Evolutionary conservation across 164 flowering plant genomes (phyloP), one percentile per base, ranked within the genome.

Genomic region (Annona cherimola): DNA sequence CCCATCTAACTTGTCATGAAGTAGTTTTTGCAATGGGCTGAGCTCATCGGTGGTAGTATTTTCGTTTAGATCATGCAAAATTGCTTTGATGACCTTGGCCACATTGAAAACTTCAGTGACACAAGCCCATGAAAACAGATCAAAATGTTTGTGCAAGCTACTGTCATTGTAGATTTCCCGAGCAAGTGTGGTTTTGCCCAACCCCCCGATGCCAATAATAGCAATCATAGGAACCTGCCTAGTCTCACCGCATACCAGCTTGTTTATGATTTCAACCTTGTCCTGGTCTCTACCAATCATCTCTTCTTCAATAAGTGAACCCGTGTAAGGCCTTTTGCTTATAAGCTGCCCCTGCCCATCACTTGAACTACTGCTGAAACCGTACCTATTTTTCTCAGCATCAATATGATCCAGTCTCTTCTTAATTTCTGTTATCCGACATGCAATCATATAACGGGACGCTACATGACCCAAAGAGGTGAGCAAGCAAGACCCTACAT

Each of bases 151-250:
- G 26, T 16, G 16, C 26, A 3, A 71, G 67, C 20, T 67, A 20
- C 42, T 61, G 9, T 63, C 67, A 71, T 63, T 71, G 60, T 19
- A 71, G 35, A 45, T 18, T 5, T 57, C 6, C 18, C 62, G 67
- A 62, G 57, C 67, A 1, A 71, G 42, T 20, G 73, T 43, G 7
- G 67, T 71, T 57, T 71, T 61, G 5, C 67, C 67, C 11, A 71
- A 3, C 1, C 73, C 66, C 14, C 67, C 73, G 39, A 71, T 45
- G 5, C 57, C 67, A 18, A 71, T 54, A 20, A 61, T 19, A 42
- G 66, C 8, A 45, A 57, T 57, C 12, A 42, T 45, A 35, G 44
- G 18, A 57, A 41, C 18, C 2, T 42, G 26, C 4, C 42, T 18
- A 18, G 26, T 40, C 4, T 18, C 54, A 5, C 7, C 20, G 7